Conservation (phyloP, 2,329 filamentous ascomycete genomes). For the Colletotrichum abscissum region DNA sequence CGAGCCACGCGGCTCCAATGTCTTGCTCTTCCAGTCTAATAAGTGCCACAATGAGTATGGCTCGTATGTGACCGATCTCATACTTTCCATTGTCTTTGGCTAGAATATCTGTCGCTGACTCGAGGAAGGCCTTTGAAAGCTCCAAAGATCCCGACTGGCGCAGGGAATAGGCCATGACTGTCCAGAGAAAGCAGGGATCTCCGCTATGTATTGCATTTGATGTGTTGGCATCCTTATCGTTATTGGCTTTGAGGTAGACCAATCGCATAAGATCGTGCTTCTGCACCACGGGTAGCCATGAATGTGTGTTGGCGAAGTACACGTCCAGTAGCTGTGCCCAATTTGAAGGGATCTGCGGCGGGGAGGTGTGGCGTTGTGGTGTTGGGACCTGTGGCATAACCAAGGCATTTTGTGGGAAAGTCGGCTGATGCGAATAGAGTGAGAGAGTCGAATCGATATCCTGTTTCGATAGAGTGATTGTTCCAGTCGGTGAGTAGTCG, state of each 20-base stretch:
- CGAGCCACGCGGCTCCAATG: conserved; percentile 19
- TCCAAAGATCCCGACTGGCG: not conserved
- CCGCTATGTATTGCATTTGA: not conserved
- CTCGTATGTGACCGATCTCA: conserved; percentile 14
- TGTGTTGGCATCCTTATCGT: not conserved
- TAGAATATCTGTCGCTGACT: not conserved
- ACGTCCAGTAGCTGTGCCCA: conserved; percentile 11
- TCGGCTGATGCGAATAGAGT: too few species aligned
- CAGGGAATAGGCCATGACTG: conserved; percentile 22
- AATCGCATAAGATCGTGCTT: conserved; percentile 27
- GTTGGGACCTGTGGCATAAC: not conserved
- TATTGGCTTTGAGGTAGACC: not conserved
- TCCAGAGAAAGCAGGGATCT: conserved; percentile 13
- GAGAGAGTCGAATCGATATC: too few species aligned
- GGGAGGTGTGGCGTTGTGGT: not conserved
- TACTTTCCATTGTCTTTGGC: not conserved
- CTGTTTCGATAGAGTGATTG: too few species aligned
- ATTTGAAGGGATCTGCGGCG: not conserved
- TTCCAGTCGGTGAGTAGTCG: too few species aligned
- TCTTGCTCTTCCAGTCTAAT: not conserved
- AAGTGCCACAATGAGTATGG: conserved; percentile 15
- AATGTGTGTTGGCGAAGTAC: conserved; percentile 12
- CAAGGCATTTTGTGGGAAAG: not conserved
- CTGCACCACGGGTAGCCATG: conserved; percentile 17
- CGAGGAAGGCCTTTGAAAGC: not conserved